Evolutionary conservation across 129 eudicot species (phyloP).

Genomic region (Scalesia atractyloides): DNA sequence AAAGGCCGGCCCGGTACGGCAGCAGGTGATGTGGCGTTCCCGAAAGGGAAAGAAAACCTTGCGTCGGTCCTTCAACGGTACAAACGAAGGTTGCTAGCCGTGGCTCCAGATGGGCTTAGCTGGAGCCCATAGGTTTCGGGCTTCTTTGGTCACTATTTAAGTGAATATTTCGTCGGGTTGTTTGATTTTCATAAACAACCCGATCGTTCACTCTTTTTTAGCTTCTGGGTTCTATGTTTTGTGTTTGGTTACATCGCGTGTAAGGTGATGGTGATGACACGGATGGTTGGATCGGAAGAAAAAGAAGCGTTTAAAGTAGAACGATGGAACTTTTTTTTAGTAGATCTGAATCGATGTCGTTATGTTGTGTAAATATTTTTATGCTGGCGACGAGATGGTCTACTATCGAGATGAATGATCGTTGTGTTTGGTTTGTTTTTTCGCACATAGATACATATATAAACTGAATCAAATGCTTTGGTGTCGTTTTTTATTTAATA

Average conservation of each 20-base stretch:
- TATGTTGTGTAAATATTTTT: slow-evolving; percentile 42
- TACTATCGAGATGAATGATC: slow-evolving; percentile 29
- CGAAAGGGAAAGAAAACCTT: slow-evolving; percentile 89
- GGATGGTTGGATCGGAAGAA: neutral
- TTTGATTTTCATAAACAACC: slow-evolving; percentile 28
- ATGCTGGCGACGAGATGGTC: slow-evolving; percentile 39
- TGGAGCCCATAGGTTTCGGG: slow-evolving; percentile 45
- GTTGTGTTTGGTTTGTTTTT: slow-evolving; percentile 11
- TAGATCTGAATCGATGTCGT: slow-evolving; percentile 35
- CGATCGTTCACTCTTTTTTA: slow-evolving; percentile 21
- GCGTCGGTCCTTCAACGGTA: slow-evolving; percentile 90
- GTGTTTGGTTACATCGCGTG: slow-evolving; percentile 2
- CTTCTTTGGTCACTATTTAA: slow-evolving; percentile 30
- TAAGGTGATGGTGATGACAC: neutral
- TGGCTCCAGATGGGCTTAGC: slow-evolving; percentile 44
- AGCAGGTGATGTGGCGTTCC: slow-evolving; percentile 94
- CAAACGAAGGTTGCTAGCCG: slow-evolving; percentile 71
- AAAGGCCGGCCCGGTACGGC: slow-evolving; percentile 97
- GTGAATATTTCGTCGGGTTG: slow-evolving; percentile 14
- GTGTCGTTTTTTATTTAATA: slow-evolving; percentile 10
- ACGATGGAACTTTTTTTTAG: slow-evolving; percentile 32
- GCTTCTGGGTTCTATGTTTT: slow-evolving; percentile 27
- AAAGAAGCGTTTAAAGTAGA: slow-evolving; percentile 20
- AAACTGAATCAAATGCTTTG: slow-evolving; percentile 8
- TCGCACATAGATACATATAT: slow-evolving; percentile 20